phyloP scores from a whole-genome alignment of 176 grass and related monocot genomes.

The Aechmea fasciata region DNA sequence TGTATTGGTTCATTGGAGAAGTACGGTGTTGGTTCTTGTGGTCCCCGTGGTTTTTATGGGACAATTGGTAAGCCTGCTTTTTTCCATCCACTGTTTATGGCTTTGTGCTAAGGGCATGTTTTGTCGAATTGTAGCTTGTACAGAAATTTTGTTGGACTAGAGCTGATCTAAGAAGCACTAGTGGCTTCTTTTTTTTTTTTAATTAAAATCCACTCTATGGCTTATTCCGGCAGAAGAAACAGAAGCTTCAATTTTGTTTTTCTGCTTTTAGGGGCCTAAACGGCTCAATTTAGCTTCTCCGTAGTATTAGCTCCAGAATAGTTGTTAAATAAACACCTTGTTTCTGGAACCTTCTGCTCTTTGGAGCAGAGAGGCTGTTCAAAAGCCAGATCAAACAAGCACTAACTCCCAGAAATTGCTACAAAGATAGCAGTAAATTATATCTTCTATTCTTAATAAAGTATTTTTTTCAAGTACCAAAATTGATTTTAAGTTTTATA shows the following conservation, averaged over 20 bases:
- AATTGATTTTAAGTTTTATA: slow-evolving; percentile 24
- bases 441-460: slow-evolving; percentile 9
- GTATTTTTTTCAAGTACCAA: slow-evolving; percentile 14
- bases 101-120: no score
- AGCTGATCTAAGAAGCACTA: no score
- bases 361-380: no score
- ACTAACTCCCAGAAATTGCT: not conserved
- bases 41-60: slow-evolving; percentile 92
- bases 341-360: no score
- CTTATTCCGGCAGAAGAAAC: no score
- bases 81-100: not conserved
- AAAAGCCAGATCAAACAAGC: not conserved
- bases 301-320: no score
- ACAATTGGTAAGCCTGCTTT: slow-evolving; percentile 55
- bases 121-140: no score
- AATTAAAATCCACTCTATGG: no score
- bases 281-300: no score
- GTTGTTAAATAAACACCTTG: no score
- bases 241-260: slow-evolving; percentile 7
- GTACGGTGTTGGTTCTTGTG: slow-evolving; percentile 96
- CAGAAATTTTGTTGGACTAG: no score
- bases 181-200: no score
- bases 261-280: slow-evolving; percentile 4
- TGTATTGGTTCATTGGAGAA: slow-evolving; percentile 83
- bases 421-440: not conserved